Base-by-base conservation (phyloP, 495 filamentous ascomycete species). In the Penicillium tannophilum region DNA sequence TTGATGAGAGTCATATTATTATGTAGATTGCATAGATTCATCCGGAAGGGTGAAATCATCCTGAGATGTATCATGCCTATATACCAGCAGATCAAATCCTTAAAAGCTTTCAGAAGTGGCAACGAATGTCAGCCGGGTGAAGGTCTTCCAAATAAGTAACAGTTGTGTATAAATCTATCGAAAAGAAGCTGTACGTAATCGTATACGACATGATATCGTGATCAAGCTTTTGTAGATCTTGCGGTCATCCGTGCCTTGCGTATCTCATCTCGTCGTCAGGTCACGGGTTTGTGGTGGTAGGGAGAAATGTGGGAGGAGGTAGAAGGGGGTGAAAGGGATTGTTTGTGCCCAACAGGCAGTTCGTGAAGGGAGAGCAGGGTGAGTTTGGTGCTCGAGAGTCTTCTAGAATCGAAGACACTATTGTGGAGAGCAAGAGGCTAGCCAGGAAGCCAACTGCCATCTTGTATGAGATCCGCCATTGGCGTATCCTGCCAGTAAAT, bases 401-500 rank as follows among this genome's bases (percentile, higher is more conserved):
- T 12, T 36, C 10, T 36, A 10, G 1, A 36, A 14, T 17, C 3
- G 33, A 1, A 10, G 4, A 7, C 28, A 28, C 28, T 28, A 7
- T 7, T 28, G 28, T 7, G 3, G 28, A 41, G 39, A 24, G 26
- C 17, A 43, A 30, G n/a, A 48, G 44, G 36, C 44, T 47, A 47
- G 4, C 44, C 44, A 47, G 46, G 24, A 43, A 54, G 41, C 52
- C 52, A 54, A 11, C 35, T 54, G 20, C 72, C 72, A 56, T 80
- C 77, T 30, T 73, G 73, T 36, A 80, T 63, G 28, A 80, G 62
- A 59, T 79, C 77, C 14, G 76, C 68, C 72, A 80, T 73, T 0
- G 75, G 75, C 1, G 71, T 72, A 30, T 80, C 77, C 56, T 79
- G 76, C 77, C 74, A 77, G 56, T 80, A 80, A 3, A 80, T 73